Conservation (phyloP, 768 basidiomycete species). For the Trichaptum fuscoviolaceum region DNA sequence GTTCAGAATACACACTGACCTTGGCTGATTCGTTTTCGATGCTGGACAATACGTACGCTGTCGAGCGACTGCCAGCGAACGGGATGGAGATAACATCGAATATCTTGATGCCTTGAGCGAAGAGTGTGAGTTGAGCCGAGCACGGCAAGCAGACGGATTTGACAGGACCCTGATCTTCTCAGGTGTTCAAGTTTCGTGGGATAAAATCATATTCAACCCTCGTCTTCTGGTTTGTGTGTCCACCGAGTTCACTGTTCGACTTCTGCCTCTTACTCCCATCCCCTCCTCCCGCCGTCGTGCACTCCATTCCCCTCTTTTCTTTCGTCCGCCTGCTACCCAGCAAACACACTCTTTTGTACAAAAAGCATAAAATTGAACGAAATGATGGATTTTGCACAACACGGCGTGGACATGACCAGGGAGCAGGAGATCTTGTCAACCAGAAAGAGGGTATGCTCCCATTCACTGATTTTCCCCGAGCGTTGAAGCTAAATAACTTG, state of each 20-base stretch:
- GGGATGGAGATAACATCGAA: background rate
- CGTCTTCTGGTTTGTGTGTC: background rate
- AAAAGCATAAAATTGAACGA: conserved; percentile 11
- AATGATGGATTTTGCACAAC: conserved; percentile 18
- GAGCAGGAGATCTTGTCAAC: conserved; percentile 31
- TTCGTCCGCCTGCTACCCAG: conserved; percentile 25
- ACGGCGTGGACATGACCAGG: conserved; percentile 22
- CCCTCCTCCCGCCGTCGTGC: conserved; percentile 3
- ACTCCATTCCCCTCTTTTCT: conserved; percentile 30
- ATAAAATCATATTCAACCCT: background rate
- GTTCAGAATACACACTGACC: too few relatives aligned
- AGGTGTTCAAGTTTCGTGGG: background rate
- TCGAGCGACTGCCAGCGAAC: too few relatives aligned
- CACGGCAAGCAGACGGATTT: background rate
- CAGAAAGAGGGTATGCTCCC: conserved; percentile 35
- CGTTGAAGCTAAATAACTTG: background rate
- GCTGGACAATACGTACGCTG: too few relatives aligned
- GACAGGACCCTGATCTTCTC: conserved; percentile 1
- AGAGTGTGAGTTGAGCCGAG: background rate
- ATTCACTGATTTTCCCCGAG: conserved; percentile 6
- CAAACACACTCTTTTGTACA: conserved; percentile 21
- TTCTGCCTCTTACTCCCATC: conserved; percentile 6
- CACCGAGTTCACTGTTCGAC: conserved; percentile 5
- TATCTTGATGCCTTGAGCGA: background rate
- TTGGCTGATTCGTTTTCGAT: too few relatives aligned